Evolutionary conservation across 2,329 filamentous ascomycete species (phyloP).

Genomic region (Apiospora sp.): DNA sequence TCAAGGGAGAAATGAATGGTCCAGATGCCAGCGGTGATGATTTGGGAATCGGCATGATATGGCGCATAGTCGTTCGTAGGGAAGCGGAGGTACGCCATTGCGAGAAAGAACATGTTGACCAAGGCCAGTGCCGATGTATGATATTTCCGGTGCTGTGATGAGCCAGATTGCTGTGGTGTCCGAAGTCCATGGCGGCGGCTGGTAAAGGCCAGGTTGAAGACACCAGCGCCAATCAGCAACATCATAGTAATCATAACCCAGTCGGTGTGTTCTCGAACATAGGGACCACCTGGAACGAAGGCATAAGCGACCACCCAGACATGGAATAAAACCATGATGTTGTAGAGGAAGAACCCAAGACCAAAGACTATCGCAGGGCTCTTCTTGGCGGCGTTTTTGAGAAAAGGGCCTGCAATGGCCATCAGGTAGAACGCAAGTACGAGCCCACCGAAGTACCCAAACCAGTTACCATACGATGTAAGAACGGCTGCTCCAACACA

Average conservation of each 20-base stretch:
- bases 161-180: conserved; percentile 22
- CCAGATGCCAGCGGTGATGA: conserved; percentile 96
- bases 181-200: conserved; percentile 30
- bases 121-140: conserved; percentile 67
- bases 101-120: conserved; percentile 82
- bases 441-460: conserved; percentile 86
- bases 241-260: conserved; percentile 93
- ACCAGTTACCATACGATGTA: conserved; percentile 82
- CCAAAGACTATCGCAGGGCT: conserved; percentile 84
- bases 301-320: conserved; percentile 99
- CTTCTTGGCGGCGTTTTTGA: conserved; percentile 78
- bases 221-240: conserved; percentile 82
- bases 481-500: conserved; percentile 80
- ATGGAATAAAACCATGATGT: conserved; percentile 94
- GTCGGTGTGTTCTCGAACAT: conserved; percentile 93
- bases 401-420: conserved; percentile 78
- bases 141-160: conserved; percentile 59
- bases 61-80: conserved; percentile 91
- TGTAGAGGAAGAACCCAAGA: conserved; percentile 88
- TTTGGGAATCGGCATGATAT: conserved; percentile 85
- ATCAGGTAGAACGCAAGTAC: conserved; percentile 80
- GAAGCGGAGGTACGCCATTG: conserved; percentile 87
- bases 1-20: conserved; percentile 98
- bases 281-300: conserved; percentile 92
- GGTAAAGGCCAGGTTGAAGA: conserved; percentile 73